Conservation (phyloP, 2,329 filamentous ascomycete genomes). For the Aspergillus ochraceus region DNA sequence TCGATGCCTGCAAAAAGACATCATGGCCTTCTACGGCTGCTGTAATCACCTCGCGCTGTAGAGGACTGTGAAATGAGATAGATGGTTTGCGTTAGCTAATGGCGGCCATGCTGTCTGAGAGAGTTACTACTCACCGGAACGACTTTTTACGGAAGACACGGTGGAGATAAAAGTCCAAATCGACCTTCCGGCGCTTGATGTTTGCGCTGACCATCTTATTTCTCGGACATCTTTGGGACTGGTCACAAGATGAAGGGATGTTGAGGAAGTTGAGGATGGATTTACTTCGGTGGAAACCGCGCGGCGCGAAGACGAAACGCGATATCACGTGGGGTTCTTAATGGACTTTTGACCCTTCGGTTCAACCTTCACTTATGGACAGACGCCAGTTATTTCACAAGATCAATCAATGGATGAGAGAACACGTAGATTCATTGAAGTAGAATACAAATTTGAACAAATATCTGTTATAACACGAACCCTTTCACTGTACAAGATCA, state of each 20-base stretch:
- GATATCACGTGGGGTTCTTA: constrained; percentile 28
- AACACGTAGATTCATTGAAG: not conserved
- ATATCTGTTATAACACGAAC: constrained; percentile 1
- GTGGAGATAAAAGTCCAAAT: constrained; percentile 73
- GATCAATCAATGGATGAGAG: not conserved
- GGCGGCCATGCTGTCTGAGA: not conserved
- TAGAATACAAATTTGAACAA: not conserved
- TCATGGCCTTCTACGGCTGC: constrained; percentile 80
- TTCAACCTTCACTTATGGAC: no score
- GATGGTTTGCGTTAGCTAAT: not conserved
- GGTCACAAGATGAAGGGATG: not conserved
- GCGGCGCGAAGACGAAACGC: constrained; percentile 14
- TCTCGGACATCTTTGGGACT: constrained; percentile 20
- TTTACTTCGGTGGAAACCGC: constrained; percentile 5
- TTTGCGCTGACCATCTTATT: constrained; percentile 26
- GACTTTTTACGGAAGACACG: constrained; percentile 70
- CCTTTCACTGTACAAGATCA: constrained; percentile 9
- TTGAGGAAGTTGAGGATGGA: not conserved
- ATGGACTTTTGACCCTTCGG: not conserved
- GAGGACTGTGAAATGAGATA: constrained; percentile 55
- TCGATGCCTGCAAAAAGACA: constrained; percentile 83
- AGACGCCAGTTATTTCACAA: not conserved
- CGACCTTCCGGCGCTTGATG: constrained; percentile 40
- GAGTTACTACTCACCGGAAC: constrained; percentile 61
- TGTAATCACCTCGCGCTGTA: constrained; percentile 83